Evolutionary conservation across 2,329 filamentous ascomycete species (phyloP), one percentile per base, ranked within the genome.

Genomic region (Magnaporthiopsis rhizophila): DNA sequence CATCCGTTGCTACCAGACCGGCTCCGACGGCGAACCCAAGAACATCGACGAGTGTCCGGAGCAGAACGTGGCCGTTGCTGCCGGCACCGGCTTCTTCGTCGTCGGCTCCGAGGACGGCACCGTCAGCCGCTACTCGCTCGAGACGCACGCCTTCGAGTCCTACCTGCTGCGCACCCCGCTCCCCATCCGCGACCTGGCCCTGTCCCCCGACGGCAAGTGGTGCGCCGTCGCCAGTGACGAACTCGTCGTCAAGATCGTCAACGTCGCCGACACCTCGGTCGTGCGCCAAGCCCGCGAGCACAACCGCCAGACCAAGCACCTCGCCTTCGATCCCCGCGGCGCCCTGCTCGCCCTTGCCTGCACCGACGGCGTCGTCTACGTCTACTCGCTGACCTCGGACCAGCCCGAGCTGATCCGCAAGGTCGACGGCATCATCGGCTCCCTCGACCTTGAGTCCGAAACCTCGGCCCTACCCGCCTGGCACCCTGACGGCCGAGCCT

Each of bases 191-290:
- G 92, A 97, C 74, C 81, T 99, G 63, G 88, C 91, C 4, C 80
- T 99, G 18, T 93, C 92, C 2, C 84, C 86, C 2, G 90, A 98
- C 73, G 84, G 86, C 0, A 85, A 90, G 71, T 98, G 92, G 93
- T 91, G 89, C 68, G 95, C 95, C 36, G 92, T 98, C 32, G 92
- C 93, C n/a, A 97, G 93, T 81, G 96, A 98, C 74, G 95, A 99
- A 75, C 81, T 97, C 65, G 90, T 89, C 1, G 91, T 98, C 69
- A 97, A 96, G 74, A 79, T 99, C 28, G 91, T 99, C 67, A 90
- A 89, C 71, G 89, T 89, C 38, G 81, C 87, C 60, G 91, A 98
- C 73, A 93, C 89, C 74, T 87, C 82, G 28, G 83, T 86, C 68
- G 84, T 96, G 62, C 87, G 89, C 70, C 89, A 89, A 68, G 82